Evolutionary conservation across 805 yeast species (phyloP).

Genomic region (Sugiyamaella qingdaonensis): DNA sequence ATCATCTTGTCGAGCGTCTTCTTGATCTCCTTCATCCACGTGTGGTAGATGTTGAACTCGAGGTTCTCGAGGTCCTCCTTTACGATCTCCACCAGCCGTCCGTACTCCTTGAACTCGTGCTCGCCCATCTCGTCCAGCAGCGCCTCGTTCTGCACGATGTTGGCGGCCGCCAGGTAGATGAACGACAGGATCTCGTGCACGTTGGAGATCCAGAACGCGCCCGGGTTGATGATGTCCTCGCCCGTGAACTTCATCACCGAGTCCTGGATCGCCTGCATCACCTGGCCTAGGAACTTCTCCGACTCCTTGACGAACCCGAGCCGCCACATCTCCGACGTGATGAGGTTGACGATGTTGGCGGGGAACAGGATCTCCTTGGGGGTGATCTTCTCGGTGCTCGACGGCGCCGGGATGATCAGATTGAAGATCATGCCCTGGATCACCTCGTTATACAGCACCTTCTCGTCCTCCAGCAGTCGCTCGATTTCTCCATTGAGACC

Average conservation of each 20-base stretch:
- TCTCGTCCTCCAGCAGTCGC: constrained; percentile 31
- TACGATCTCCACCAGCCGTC: constrained; percentile 82
- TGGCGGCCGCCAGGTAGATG: constrained; percentile 87
- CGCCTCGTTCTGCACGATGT: constrained; percentile 80
- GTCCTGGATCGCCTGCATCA: constrained; percentile 78
- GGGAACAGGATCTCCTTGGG: constrained; percentile 94
- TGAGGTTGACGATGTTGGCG: constrained; percentile 87
- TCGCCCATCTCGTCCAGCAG: constrained; percentile 81
- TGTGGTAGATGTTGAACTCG: constrained; percentile 88
- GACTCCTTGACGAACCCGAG: constrained; percentile 88
- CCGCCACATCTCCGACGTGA: constrained; percentile 97
- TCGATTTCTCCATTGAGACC: constrained; percentile 32
- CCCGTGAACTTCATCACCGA: constrained; percentile 77
- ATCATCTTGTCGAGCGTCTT: constrained; percentile 86
- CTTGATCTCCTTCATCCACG: constrained; percentile 96
- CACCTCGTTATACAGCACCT: constrained; percentile 66
- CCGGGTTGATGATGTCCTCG: constrained; percentile 82
- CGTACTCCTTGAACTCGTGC: constrained; percentile 84
- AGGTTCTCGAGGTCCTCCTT: constrained; percentile 91
- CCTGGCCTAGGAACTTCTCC: constrained; percentile 86
- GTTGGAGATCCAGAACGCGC: constrained; percentile 96
- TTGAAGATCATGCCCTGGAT: constrained; percentile 83
- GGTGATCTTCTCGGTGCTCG: constrained; percentile 75
- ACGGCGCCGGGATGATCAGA: constrained; percentile 78
- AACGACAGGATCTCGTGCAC: constrained; percentile 93